phyloP scores from a whole-genome alignment of 331 rosid genomes.

The Saraca asoca region DNA sequence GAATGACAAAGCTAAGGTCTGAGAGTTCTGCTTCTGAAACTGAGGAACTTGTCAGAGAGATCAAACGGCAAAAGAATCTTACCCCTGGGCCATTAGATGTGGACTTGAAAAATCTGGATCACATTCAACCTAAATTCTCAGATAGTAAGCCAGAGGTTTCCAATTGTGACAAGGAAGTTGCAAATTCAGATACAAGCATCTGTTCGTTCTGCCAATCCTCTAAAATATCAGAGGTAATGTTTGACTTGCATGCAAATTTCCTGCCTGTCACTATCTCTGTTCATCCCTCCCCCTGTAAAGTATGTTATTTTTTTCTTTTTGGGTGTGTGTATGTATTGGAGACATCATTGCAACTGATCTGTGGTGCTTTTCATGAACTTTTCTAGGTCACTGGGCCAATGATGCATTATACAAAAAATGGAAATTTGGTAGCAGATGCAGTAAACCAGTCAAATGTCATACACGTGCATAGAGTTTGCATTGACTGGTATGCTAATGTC shows the following conservation, averaged over 20 bases:
- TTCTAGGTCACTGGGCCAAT: slow-evolving; percentile 75
- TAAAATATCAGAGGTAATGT: slow-evolving; percentile 61
- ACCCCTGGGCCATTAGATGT: slow-evolving; percentile 22
- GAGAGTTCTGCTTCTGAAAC: slow-evolving; percentile 56
- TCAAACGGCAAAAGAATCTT: slow-evolving; percentile 58
- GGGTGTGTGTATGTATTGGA: not conserved
- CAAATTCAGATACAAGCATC: slow-evolving; percentile 28
- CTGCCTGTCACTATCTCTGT: not conserved
- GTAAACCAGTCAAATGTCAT: slow-evolving; percentile 61
- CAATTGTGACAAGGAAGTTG: slow-evolving; percentile 27
- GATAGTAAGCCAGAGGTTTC: slow-evolving; percentile 29
- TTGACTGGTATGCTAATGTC: slow-evolving; percentile 65
- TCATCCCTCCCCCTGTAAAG: not conserved
- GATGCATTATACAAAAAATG: slow-evolving; percentile 65
- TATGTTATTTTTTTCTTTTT: slow-evolving; percentile 12
- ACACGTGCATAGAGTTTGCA: slow-evolving; percentile 73
- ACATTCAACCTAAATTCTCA: slow-evolving; percentile 28
- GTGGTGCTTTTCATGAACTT: slow-evolving; percentile 3
- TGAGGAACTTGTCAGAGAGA: slow-evolving; percentile 53
- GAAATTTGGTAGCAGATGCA: slow-evolving; percentile 50
- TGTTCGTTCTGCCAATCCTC: slow-evolving; percentile 92
- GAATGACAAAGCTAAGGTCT: slow-evolving; percentile 42
- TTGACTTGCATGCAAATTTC: slow-evolving; percentile 10
- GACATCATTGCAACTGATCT: slow-evolving; percentile 12
- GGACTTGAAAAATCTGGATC: slow-evolving; percentile 11